Conservation (phyloP, 2,329 filamentous ascomycete species). For the Fusarium coffeatum region DNA sequence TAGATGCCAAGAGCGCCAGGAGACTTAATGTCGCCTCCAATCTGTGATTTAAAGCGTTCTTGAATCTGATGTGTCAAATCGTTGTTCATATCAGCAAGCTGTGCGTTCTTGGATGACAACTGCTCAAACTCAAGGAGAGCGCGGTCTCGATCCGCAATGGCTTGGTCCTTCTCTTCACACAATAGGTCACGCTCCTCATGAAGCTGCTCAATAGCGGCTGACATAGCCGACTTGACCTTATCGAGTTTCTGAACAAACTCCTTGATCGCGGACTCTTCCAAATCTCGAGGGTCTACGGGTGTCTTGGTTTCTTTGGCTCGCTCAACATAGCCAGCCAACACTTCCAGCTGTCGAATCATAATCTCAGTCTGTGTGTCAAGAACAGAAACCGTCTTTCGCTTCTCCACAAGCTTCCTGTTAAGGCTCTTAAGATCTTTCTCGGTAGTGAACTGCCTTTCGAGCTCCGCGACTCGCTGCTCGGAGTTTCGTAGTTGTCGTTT, state of each 20-base stretch:
- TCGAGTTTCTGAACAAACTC: slow-evolving; percentile 84
- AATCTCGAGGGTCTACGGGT: slow-evolving; percentile 80
- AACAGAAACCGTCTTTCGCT: slow-evolving; percentile 94
- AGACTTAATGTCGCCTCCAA: slow-evolving; percentile 61
- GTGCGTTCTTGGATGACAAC: slow-evolving; percentile 91
- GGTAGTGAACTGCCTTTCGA: slow-evolving; percentile 79
- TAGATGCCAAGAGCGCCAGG: slow-evolving; percentile 70
- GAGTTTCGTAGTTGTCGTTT: slow-evolving; percentile 83
- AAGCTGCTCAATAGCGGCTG: slow-evolving; percentile 68
- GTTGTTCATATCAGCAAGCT: slow-evolving; percentile 94
- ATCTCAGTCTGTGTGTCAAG: slow-evolving; percentile 95
- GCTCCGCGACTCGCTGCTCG: slow-evolving; percentile 85
- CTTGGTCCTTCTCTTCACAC: slow-evolving; percentile 84
- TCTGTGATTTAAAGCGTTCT: slow-evolving; percentile 87
- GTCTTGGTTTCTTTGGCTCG: slow-evolving; percentile 85
- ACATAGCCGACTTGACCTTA: slow-evolving; percentile 69
- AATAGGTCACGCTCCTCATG: slow-evolving; percentile 81
- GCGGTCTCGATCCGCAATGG: slow-evolving; percentile 88
- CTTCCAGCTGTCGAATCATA: slow-evolving; percentile 90
- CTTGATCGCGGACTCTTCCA: slow-evolving; percentile 92
- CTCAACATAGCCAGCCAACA: slow-evolving; percentile 88
- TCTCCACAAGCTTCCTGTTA: slow-evolving; percentile 89
- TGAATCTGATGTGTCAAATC: slow-evolving; percentile 95
- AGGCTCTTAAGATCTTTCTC: slow-evolving; percentile 77
- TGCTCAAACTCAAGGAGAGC: slow-evolving; percentile 96